phyloP scores from a whole-genome alignment of 1,284 basidiomycete species.

The Coniophora puteana region DNA sequence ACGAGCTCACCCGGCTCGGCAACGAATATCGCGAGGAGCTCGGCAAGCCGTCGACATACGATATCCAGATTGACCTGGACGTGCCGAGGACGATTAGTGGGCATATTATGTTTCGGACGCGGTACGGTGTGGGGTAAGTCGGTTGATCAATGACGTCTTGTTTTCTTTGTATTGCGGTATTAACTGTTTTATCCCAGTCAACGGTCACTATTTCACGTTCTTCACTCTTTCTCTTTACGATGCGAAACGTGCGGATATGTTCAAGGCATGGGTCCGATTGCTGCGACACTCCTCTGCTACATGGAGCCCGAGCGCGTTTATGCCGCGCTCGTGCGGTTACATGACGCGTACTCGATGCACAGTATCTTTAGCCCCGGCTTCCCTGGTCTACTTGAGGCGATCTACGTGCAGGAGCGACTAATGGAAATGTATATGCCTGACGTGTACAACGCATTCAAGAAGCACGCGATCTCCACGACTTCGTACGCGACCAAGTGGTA shows the following conservation, averaged over 20 bases:
- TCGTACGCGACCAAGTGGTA: conserved; percentile 99
- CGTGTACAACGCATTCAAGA: conserved; percentile 82
- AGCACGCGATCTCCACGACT: conserved; percentile 87
- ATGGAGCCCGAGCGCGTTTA: conserved; percentile 89
- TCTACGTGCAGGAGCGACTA: conserved; percentile 91
- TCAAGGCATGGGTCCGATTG: conserved; percentile 98
- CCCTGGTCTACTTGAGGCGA: conserved; percentile 90
- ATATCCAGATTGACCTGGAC: conserved; percentile 98
- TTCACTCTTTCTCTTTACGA: conserved; percentile 86
- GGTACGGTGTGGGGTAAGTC: conserved; percentile 91
- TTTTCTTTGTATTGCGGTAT: background rate
- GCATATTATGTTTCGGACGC: conserved; percentile 91
- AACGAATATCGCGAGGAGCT: conserved; percentile 62
- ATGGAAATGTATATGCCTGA: conserved; percentile 84
- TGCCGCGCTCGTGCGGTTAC: conserved; percentile 77
- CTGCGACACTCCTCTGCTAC: conserved; percentile 92
- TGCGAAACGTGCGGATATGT: conserved; percentile 94
- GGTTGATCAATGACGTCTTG: background rate
- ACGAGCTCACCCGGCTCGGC: conserved; percentile 39
- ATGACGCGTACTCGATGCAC: conserved; percentile 89
- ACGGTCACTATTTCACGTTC: conserved; percentile 90
- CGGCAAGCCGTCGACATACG: conserved; percentile 81
- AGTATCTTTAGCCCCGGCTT: conserved; percentile 92
- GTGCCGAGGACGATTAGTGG: conserved; percentile 96
- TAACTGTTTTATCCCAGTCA: conserved; percentile 50